Conservation (phyloP, 495 filamentous ascomycete genomes). For the Parmelia sp. region DNA sequence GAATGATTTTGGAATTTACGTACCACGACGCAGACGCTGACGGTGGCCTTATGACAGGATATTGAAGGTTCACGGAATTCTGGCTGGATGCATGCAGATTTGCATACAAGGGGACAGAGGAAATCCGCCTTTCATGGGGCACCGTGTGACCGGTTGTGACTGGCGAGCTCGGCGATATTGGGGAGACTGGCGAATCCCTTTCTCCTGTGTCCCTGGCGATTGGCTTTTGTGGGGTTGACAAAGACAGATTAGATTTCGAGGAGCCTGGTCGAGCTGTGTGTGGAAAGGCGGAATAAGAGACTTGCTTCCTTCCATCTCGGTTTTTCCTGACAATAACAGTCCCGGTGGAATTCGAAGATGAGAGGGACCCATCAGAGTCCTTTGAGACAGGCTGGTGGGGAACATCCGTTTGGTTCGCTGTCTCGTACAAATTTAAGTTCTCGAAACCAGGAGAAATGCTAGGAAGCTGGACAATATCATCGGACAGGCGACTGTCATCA, state of each 20-base stretch:
- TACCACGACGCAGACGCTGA: constrained; percentile 42
- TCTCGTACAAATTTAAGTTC: not conserved
- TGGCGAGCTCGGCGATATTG: constrained; percentile 19
- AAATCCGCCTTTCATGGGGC: constrained; percentile 15
- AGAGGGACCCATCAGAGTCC: constrained; percentile 39
- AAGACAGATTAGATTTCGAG: constrained; percentile 24
- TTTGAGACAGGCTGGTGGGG: constrained; percentile 21
- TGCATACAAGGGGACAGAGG: constrained; percentile 28
- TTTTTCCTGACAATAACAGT: constrained; percentile 38
- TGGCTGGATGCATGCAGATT: constrained; percentile 39
- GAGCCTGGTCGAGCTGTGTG: constrained; percentile 20
- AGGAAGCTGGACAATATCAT: constrained; percentile 25
- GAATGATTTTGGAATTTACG: not conserved
- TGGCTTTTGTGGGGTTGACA: constrained; percentile 19
- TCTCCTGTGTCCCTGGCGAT: constrained; percentile 10
- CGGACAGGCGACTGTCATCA: constrained; percentile 9
- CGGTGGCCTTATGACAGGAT: constrained; percentile 42
- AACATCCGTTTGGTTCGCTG: constrained; percentile 11
- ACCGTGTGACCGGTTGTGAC: constrained; percentile 7
- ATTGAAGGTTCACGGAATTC: constrained; percentile 42
- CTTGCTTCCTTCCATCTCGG: constrained; percentile 20
- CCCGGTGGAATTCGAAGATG: constrained; percentile 44
- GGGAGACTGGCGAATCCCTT: constrained; percentile 10
- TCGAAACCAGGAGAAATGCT: constrained; percentile 10
- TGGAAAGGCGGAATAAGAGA: constrained; percentile 29